Conservation (phyloP, 2,329 filamentous ascomycete species). For the Alternaria sp. region DNA sequence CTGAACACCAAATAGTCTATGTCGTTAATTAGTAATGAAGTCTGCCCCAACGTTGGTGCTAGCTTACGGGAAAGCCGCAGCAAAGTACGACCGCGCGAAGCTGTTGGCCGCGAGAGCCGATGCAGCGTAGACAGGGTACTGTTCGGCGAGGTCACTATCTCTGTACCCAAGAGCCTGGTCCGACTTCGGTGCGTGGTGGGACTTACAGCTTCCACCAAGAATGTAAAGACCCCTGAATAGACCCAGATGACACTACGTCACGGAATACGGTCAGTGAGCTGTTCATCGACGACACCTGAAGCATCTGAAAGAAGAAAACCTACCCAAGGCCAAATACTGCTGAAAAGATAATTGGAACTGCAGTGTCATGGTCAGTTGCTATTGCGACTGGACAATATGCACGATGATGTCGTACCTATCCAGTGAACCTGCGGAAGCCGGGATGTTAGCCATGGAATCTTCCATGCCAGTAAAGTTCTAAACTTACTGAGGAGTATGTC, state of each 20-base stretch:
- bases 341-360: conserved; percentile 59
- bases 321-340: conserved; percentile 55
- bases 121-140: conserved; percentile 59
- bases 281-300: conserved; percentile 30
- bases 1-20: conserved; percentile 53
- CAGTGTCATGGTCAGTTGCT: conserved; percentile 42
- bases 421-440: conserved; percentile 54
- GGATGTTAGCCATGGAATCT: conserved; percentile 39
- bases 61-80: conserved; percentile 53
- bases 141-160: conserved; percentile 31
- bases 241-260: conserved; percentile 71
- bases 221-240: conserved; percentile 87
- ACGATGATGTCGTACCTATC: conserved; percentile 52
- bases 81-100: conserved; percentile 57
- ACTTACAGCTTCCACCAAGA: conserved; percentile 70
- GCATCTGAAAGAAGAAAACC: conserved; percentile 22
- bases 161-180: conserved; percentile 22
- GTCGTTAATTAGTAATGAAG: conserved; percentile 5
- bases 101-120: conserved; percentile 58
- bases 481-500: conserved; percentile 74
- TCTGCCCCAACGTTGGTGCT: conserved; percentile 1
- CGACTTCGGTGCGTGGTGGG: conserved; percentile 26
- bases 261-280: conserved; percentile 39
- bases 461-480: conserved; percentile 61
- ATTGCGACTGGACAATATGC: conserved; percentile 33